Base-by-base conservation (phyloP, 1,284 basidiomycete species). In the Cystobasidiaceae sp. region DNA sequence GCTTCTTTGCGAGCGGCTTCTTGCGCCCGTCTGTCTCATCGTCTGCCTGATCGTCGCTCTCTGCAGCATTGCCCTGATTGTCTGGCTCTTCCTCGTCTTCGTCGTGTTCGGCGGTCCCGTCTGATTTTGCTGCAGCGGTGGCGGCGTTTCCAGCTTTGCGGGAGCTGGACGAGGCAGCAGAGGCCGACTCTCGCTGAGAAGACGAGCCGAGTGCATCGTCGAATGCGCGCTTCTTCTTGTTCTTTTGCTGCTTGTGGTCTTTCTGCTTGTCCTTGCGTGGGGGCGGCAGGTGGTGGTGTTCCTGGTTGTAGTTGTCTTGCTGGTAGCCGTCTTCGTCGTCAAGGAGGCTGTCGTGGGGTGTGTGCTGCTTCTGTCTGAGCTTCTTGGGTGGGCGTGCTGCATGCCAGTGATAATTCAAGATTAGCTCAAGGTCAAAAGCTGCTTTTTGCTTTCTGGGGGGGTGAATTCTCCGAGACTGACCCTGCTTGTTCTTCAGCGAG, bases 191-290 rank as follows among this genome's bases (percentile, higher is more conserved):
- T 56, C 27, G 41, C 28, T 4, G 45, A 17, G 27, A 46, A 49
- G 3, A 23, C 11, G 33, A 21, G 23, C 27, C 27, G 23, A 48
- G 23, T 2, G 46, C 41, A 44, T 60, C 58, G 21, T 60, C 58
- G 21, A 33, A 30, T 25, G 28, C 50, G 19, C 58, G 30, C 60
- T 62, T 51, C 61, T 64, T 45, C 52, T 64, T 54, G 43, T 64
- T 56, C 49, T 64, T 51, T 44, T 56, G 43, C 27, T 62, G 48
- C 17, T 64, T 21, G 41, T 64, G 51, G n/a, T 64, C 32, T 25
- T 62, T 41, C 28, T 64, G 61, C 61, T 64, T 55, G 52, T 64
- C 44, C 32, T 64, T 56, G 41, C 54, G 54, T 4, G 54, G 54
- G 19, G 54, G 51, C 13, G 51, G 51, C 15, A 37, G 48, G 2